Evolutionary conservation across 179 eudicot genomes (phyloP).

Genomic region (Camellia oleifera): DNA sequence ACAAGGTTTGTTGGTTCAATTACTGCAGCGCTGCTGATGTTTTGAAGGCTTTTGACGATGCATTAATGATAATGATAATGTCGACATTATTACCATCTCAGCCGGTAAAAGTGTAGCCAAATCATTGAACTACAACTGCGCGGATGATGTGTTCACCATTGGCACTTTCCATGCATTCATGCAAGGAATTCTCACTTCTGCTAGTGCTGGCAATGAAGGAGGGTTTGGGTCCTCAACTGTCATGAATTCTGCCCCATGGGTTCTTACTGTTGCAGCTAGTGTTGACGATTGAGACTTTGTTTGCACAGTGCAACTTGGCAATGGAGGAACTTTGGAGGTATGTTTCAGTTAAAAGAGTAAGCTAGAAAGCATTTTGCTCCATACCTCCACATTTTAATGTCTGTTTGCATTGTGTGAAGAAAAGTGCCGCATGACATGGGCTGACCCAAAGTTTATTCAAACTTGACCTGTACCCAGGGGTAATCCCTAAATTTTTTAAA

Average conservation of each 20-base stretch:
- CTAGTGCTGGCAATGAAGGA: not conserved
- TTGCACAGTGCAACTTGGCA: not conserved
- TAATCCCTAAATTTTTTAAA: too few relatives aligned
- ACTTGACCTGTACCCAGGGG: too few relatives aligned
- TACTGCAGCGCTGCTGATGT: not conserved
- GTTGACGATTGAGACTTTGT: not conserved
- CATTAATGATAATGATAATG: not conserved
- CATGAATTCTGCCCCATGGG: not conserved
- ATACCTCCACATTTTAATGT: too few relatives aligned
- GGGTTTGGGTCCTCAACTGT: not conserved
- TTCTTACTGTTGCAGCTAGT: not conserved
- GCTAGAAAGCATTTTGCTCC: too few relatives aligned
- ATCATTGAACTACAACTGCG: not conserved
- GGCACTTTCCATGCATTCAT: conserved; percentile 1
- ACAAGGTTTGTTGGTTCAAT: not conserved
- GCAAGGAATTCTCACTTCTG: not conserved
- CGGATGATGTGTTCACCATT: not conserved
- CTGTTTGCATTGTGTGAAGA: too few relatives aligned
- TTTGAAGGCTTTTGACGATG: not conserved
- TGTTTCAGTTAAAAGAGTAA: too few relatives aligned
- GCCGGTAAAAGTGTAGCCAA: not conserved
- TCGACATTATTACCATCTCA: not conserved
- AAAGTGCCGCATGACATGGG: too few relatives aligned
- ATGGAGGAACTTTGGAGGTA: not conserved
- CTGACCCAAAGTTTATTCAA: too few relatives aligned